These are phyloP conservation scores for Serendipita sp. DNA, from an alignment of 768 basidiomycete species.

Conservation along the genomic window DNA sequence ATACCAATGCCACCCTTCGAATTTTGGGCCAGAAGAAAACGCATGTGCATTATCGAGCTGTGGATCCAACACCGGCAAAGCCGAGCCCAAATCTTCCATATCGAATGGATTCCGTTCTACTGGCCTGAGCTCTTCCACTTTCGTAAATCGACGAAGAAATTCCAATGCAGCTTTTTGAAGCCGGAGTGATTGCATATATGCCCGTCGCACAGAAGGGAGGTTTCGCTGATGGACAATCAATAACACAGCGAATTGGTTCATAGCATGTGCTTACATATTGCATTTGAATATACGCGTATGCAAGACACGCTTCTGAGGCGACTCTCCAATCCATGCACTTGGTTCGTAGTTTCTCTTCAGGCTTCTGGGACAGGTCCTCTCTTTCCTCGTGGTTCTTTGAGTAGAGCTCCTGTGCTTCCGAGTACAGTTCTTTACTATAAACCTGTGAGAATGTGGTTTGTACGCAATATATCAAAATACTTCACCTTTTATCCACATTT, in stretches of 20 bases:
- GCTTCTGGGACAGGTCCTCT: slow-evolving; percentile 31
- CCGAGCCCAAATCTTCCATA: slow-evolving; percentile 28
- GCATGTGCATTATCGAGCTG: slow-evolving; percentile 17
- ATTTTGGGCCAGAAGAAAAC: slow-evolving; percentile 21
- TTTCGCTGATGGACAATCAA: slow-evolving; percentile 35
- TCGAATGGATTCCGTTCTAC: slow-evolving; percentile 46
- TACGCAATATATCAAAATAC: slow-evolving; percentile 21
- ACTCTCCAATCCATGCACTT: too few relatives aligned
- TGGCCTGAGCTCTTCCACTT: slow-evolving; percentile 14
- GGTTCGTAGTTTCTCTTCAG: too few relatives aligned
- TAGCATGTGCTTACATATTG: slow-evolving; percentile 33
- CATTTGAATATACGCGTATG: slow-evolving; percentile 53
- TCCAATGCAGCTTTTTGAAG: slow-evolving; percentile 72
- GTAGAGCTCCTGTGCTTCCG: not conserved
- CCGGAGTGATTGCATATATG: slow-evolving; percentile 52
- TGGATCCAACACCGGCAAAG: slow-evolving; percentile 22
- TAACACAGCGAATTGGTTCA: not conserved
- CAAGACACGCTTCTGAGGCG: slow-evolving; percentile 37
- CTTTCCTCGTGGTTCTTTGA: slow-evolving; percentile 25
- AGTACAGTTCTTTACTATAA: slow-evolving; percentile 16
- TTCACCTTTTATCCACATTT: slow-evolving; percentile 43
- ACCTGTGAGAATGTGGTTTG: not conserved
- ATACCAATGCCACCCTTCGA: slow-evolving; percentile 53
- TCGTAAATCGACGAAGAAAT: slow-evolving; percentile 38
- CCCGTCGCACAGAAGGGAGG: slow-evolving; percentile 35